These are phyloP conservation scores for Grifola frondosa DNA, from an alignment of 1,284 basidiomycete species.

Conservation along the genomic window DNA sequence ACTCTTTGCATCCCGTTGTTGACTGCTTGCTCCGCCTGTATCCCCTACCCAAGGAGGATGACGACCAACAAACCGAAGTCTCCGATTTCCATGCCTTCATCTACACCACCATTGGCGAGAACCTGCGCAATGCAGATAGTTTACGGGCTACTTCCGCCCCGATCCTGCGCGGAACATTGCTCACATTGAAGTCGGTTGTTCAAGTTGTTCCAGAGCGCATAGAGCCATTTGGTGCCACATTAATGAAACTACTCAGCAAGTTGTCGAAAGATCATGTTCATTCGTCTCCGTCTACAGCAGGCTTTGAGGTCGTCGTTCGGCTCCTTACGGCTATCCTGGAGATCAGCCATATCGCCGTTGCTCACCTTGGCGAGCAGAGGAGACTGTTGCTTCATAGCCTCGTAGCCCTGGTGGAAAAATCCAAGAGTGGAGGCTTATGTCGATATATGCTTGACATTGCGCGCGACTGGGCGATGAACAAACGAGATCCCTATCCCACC, in stretches of 20 bases:
- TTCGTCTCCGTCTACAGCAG: constrained; percentile 46
- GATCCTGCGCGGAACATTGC: constrained; percentile 78
- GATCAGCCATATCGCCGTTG: constrained; percentile 66
- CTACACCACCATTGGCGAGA: constrained; percentile 78
- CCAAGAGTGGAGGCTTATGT: constrained; percentile 81
- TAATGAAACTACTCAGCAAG: constrained; percentile 86
- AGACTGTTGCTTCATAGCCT: constrained; percentile 75
- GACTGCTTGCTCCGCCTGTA: constrained; percentile 85
- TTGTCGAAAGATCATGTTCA: constrained; percentile 86
- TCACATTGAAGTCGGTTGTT: constrained; percentile 90
- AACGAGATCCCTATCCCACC: constrained; percentile 83
- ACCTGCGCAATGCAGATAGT: constrained; percentile 60
- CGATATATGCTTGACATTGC: constrained; percentile 87
- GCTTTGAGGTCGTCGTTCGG: constrained; percentile 60
- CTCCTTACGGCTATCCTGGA: constrained; percentile 69
- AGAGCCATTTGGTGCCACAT: constrained; percentile 73
- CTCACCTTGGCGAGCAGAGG: constrained; percentile 69
- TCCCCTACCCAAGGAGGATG: constrained; percentile 80
- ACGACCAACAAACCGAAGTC: constrained; percentile 63
- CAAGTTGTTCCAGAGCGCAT: constrained; percentile 82
- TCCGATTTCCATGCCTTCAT: constrained; percentile 82
- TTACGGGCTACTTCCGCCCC: constrained; percentile 27
- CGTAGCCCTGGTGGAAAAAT: constrained; percentile 87
- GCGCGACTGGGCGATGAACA: constrained; percentile 85
- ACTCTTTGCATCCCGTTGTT: constrained; percentile 81